These are phyloP conservation scores for Linderniella brevidens DNA, from an alignment of 257 asterid species.

Conservation along the genomic window DNA sequence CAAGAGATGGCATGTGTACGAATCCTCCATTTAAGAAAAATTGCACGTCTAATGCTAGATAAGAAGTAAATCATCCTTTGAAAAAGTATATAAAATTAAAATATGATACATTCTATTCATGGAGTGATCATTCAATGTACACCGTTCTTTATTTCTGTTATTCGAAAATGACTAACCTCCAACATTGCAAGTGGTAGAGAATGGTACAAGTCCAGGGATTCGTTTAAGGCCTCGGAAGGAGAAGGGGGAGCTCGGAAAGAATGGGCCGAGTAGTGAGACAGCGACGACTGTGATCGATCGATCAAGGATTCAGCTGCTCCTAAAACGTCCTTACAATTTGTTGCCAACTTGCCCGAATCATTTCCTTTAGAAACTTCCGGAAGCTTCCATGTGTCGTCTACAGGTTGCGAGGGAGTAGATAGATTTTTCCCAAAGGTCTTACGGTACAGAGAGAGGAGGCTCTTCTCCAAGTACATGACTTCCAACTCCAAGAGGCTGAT, in stretches of 20 bases:
- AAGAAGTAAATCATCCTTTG: too few relatives aligned
- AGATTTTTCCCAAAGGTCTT: conserved; percentile 26
- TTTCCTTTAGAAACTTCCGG: not conserved
- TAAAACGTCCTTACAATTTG: conserved; percentile 11
- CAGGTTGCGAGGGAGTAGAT: not conserved
- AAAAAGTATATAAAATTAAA: too few relatives aligned
- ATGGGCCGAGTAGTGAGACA: conserved; percentile 50
- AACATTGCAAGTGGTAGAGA: conserved; percentile 77
- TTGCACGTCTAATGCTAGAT: too few relatives aligned
- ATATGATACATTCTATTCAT: too few relatives aligned
- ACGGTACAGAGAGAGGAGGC: conserved; percentile 63
- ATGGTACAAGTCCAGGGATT: conserved; percentile 45
- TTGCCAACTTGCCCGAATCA: not conserved
- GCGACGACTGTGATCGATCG: conserved; percentile 45
- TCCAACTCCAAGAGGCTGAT: conserved; percentile 57
- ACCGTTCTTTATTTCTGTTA: not conserved
- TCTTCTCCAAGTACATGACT: conserved; percentile 50
- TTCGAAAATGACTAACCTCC: conserved; percentile 30
- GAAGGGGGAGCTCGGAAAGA: conserved; percentile 39
- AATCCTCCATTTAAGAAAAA: too few relatives aligned
- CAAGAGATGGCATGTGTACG: too few relatives aligned
- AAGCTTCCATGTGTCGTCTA: too few relatives aligned
- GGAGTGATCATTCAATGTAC: too few relatives aligned
- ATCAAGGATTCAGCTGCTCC: conserved; percentile 9
- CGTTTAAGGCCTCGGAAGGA: conserved; percentile 22